Evolutionary conservation across 768 basidiomycete genomes (phyloP).

Genomic region (Punctularia strigosozonata): DNA sequence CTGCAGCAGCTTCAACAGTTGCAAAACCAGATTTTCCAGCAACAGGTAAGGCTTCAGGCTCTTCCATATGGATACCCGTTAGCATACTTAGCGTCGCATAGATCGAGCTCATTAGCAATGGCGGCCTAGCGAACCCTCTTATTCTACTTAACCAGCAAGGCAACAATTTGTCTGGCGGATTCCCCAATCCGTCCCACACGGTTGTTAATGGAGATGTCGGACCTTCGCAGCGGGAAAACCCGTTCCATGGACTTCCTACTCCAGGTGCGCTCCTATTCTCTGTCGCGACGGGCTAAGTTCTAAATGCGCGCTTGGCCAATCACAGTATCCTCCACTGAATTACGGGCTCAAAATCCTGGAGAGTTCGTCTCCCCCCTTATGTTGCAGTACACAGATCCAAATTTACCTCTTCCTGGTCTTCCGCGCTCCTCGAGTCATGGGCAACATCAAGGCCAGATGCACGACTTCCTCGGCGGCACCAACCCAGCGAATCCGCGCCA

Average conservation of each 20-base stretch:
- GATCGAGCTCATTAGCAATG: background rate
- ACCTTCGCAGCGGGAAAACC: slow-evolving; percentile 13
- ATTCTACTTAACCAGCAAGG: slow-evolving; percentile 1
- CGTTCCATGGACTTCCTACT: slow-evolving; percentile 45
- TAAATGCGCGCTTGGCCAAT: slow-evolving; percentile 4
- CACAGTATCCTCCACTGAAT: slow-evolving; percentile 52
- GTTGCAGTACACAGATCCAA: too few relatives aligned
- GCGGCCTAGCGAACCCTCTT: background rate
- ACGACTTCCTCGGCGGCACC: background rate
- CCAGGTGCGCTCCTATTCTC: slow-evolving; percentile 36
- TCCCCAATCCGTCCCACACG: slow-evolving; percentile 10
- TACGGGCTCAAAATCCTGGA: slow-evolving; percentile 44
- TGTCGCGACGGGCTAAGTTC: slow-evolving; percentile 5
- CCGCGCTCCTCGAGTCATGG: too few relatives aligned
- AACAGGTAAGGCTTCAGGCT: slow-evolving; percentile 47
- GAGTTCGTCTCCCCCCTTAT: slow-evolving; percentile 57
- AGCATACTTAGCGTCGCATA: background rate
- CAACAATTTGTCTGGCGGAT: background rate
- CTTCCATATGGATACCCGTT: slow-evolving; percentile 6
- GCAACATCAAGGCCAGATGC: slow-evolving; percentile 15
- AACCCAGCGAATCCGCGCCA: slow-evolving; percentile 16
- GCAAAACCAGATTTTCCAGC: slow-evolving; percentile 81
- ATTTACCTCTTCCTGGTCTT: too few relatives aligned
- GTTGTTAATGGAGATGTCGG: slow-evolving; percentile 15
- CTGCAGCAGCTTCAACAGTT: slow-evolving; percentile 68